Percentiles rank a stretch among this genome's conserved stretches.
Conservation (phyloP, 768 basidiomycete genomes). For the Boletus fagicola region DNA sequence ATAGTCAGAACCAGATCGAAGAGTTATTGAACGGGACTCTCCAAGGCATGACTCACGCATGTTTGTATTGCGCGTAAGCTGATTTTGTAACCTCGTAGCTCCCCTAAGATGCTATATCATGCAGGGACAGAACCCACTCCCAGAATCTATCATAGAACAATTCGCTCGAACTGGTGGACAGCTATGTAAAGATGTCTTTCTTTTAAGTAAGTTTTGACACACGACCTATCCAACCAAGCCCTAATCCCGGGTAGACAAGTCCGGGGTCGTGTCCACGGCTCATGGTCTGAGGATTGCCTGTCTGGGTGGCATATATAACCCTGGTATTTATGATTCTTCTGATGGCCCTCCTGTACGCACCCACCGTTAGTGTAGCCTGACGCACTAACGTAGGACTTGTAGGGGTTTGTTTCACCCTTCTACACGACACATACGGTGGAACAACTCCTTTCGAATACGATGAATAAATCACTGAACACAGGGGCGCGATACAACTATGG, state of each 20-base stretch:
- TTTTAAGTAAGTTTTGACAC: constrained; percentile 62
- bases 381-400: constrained; percentile 5
- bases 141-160: constrained; percentile 68
- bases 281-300: constrained; percentile 83
- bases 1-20: constrained; percentile 48
- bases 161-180: constrained; percentile 77
- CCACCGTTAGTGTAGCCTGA: neutral
- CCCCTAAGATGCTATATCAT: constrained; percentile 92
- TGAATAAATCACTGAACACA: constrained; percentile 48
- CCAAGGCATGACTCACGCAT: constrained; percentile 47
- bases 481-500: constrained; percentile 49
- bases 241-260: constrained; percentile 60
- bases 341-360: constrained; percentile 62
- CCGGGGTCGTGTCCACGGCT: constrained; percentile 73
- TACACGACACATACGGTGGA: constrained; percentile 70
- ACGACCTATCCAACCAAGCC: neutral
- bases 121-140: constrained; percentile 78
- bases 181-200: constrained; percentile 77
- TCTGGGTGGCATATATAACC: constrained; percentile 74
- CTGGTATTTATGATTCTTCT: constrained; percentile 53
- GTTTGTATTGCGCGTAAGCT: neutral
- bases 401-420: constrained; percentile 78
- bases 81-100: constrained; percentile 43
- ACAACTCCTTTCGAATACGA: constrained; percentile 67
- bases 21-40: constrained; percentile 66